Evolutionary conservation across 2,329 filamentous ascomycete species (phyloP), one percentile per base, ranked within the genome.

Genomic region (Alternaria tenuissima): DNA sequence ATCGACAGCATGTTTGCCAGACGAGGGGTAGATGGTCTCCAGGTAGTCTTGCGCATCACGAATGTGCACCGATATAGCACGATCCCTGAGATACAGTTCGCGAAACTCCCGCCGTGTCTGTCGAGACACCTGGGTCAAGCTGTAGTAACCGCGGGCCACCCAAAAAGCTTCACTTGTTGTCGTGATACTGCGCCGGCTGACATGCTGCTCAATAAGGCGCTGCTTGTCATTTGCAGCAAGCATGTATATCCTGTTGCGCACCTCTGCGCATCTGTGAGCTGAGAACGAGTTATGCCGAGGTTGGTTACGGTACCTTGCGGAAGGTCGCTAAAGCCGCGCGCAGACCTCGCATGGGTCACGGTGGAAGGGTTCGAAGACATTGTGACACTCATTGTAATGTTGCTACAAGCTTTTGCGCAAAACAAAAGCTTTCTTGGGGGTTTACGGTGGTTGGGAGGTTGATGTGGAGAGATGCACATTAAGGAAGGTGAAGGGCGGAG

Each of bases 41-140:
- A 62, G 53, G 43, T 62, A 62, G 11, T 62, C 48, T 36, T 59
- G 51, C 28, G 60, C 60, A 12, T 62, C 60, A 38, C 60, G 57
- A 18, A 62, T 60, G 39, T 62, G 60, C 30, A 62, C 60, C 22
- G 60, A 59, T 30, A 62, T 52, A 3, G 52, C 52, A 30, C 60
- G 60, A 18, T 62, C 57, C 8, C 38, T 48, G 5, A 62, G 28
- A 30, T 60, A 63, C 30, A 60, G 26, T 8, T 44, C 46, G 26
- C 53, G 52, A 26, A 59, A 64, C 36, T 64, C 62, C 16, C 39
- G 32, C 24, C 62, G 62, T 20, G 61, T 63, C 43, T 55, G 56
- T 30, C 53, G 56, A 18, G 47, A 57, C 14, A 36, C 56, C 34
- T 62, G 59, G 4, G 56, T 60, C 36, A 64, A 59, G 32, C 60